Conservation (phyloP, 192 early-diverging fungal species). For the Geosiphon pyriformis region DNA sequence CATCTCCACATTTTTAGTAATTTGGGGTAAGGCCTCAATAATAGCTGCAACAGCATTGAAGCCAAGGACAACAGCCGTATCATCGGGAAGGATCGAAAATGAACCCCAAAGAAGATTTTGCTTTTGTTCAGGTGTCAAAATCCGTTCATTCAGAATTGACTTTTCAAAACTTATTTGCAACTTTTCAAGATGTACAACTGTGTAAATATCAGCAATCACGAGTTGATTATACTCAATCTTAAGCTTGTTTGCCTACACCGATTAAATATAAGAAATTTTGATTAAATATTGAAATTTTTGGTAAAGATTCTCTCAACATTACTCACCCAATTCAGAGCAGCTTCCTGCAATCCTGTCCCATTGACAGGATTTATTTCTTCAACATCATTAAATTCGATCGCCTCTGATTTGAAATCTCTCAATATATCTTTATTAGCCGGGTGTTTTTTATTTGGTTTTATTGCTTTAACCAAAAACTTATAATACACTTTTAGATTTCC, state of each 20-base stretch:
- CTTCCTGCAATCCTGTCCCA: constrained; percentile 20
- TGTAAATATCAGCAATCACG: constrained; percentile 30
- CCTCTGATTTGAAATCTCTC: constrained; percentile 40
- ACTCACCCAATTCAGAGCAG: constrained; percentile 32
- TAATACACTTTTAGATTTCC: constrained; percentile 39
- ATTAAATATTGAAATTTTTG: no score
- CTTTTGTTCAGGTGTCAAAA: constrained; percentile 1
- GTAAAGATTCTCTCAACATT: not conserved
- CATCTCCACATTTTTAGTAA: constrained; percentile 17
- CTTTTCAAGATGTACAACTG: constrained; percentile 31
- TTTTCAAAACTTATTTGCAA: constrained; percentile 24
- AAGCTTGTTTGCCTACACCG: not conserved
- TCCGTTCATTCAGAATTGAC: constrained; percentile 9
- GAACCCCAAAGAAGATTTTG: constrained; percentile 34
- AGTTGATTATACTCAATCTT: constrained; percentile 40
- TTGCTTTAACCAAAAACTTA: constrained; percentile 41
- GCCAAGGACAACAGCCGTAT: constrained; percentile 29
- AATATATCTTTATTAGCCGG: constrained; percentile 16
- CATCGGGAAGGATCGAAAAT: constrained; percentile 22
- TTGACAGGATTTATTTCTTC: constrained; percentile 26
- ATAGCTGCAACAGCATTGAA: constrained; percentile 23
- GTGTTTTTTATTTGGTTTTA: constrained; percentile 19
- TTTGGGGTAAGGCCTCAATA: constrained; percentile 24
- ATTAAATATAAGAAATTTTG: not conserved
- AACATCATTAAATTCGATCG: constrained; percentile 49